phyloP scores from a whole-genome alignment of 2,329 filamentous ascomycete species.

The Aureobasidium mangrovei region DNA sequence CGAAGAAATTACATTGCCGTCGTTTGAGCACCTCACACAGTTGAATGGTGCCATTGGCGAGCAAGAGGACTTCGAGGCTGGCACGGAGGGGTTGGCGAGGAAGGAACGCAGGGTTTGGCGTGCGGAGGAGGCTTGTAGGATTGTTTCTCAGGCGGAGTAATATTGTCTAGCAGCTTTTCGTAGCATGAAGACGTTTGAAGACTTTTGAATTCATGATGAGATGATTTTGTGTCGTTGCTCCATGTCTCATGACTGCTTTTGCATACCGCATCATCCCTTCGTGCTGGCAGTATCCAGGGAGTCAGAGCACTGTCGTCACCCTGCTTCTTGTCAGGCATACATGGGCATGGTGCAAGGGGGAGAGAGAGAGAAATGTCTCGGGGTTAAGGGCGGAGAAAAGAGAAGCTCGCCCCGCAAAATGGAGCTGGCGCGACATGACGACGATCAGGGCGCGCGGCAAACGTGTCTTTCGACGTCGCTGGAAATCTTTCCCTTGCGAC shows the following conservation, averaged over 20 bases:
- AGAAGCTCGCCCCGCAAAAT: neutral
- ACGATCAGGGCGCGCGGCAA: neutral
- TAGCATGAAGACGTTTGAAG: no score
- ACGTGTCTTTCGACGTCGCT: neutral
- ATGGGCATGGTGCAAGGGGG: no score
- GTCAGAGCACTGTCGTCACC: no score
- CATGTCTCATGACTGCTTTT: no score
- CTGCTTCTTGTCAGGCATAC: no score
- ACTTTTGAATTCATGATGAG: no score
- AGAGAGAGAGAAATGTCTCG: no score
- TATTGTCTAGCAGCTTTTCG: no score
- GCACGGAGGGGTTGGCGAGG: neutral
- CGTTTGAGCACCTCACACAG: neutral
- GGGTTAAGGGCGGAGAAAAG: no score
- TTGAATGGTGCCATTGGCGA: neutral
- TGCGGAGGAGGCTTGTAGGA: constrained; percentile 13
- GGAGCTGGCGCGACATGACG: neutral
- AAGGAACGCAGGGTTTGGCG: constrained; percentile 15
- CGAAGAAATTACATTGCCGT: constrained; percentile 58
- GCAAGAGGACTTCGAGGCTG: constrained; percentile 3
- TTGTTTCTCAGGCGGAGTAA: neutral
- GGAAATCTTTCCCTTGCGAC: neutral
- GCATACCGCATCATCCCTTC: no score
- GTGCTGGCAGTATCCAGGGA: no score
- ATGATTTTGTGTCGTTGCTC: no score